A percentile compares a stretch with the other conserved stretches of the same genome.
Conservation (phyloP, 805 yeast genomes). For the Kuraishia hungarica region DNA sequence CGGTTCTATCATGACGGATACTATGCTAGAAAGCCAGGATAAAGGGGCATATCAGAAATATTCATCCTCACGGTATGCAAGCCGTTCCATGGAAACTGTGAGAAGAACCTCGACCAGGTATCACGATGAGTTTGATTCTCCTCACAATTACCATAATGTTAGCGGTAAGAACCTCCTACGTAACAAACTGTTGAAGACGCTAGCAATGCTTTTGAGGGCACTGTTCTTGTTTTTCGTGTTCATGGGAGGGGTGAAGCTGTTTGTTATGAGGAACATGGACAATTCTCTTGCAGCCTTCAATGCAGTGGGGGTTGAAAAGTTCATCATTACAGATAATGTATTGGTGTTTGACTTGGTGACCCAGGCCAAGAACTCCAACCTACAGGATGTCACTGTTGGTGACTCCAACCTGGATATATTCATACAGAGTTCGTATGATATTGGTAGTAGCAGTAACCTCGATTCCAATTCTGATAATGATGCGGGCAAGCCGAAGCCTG, state of each 20-base stretch:
- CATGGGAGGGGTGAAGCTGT: slow-evolving; percentile 8
- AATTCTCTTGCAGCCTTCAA: slow-evolving; percentile 16
- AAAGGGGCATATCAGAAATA: background rate
- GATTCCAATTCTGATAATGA: background rate
- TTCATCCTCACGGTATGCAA: background rate
- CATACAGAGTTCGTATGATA: slow-evolving; percentile 5
- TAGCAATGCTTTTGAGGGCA: slow-evolving; percentile 9
- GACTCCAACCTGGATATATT: slow-evolving; percentile 24
- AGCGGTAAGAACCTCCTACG: slow-evolving; percentile 15
- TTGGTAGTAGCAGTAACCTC: background rate
- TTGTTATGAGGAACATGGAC: slow-evolving; percentile 18
- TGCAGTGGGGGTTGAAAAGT: slow-evolving; percentile 15
- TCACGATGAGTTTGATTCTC: slow-evolving; percentile 15
- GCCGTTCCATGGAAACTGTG: background rate
- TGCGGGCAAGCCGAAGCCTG: slow-evolving; percentile 6
- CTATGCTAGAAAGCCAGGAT: background rate
- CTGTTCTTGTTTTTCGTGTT: slow-evolving; percentile 6
- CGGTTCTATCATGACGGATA: background rate
- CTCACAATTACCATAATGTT: slow-evolving; percentile 22
- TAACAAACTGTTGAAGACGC: slow-evolving; percentile 9
- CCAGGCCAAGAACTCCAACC: slow-evolving; percentile 16
- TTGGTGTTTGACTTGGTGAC: slow-evolving; percentile 22
- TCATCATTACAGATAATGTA: slow-evolving; percentile 22
- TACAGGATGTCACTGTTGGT: slow-evolving; percentile 23
- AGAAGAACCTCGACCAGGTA: background rate